These are phyloP conservation scores for Nyssa sinensis DNA, from an alignment of 148 eudicot genomes.

Conservation along the genomic window DNA sequence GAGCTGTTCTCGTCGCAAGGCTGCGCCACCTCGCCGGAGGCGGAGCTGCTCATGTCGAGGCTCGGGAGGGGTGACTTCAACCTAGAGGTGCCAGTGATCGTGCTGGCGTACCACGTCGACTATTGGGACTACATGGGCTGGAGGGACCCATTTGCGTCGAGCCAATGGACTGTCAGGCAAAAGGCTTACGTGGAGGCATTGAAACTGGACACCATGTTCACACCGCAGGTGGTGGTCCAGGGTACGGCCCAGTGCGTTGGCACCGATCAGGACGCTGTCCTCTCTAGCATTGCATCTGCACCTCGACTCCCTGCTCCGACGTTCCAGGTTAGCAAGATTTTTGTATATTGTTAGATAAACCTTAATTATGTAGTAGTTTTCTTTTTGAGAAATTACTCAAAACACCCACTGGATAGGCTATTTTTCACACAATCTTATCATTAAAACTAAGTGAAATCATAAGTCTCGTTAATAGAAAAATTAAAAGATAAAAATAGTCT, in stretches of 20 bases:
- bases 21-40: constrained; percentile 75
- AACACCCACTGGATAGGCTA: no score
- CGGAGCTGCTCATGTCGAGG: constrained; percentile 76
- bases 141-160: constrained; percentile 81
- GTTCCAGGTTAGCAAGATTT: constrained; percentile 57
- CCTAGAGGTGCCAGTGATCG: constrained; percentile 46
- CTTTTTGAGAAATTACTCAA: no score
- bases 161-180: constrained; percentile 85
- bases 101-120: constrained; percentile 81
- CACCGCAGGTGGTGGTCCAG: constrained; percentile 78
- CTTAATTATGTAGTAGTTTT: no score
- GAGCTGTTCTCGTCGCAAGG: constrained; percentile 92
- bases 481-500: no score
- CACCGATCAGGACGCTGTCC: constrained; percentile 55
- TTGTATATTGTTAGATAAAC: no score
- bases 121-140: constrained; percentile 90
- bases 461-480: no score
- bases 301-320: constrained; percentile 57
- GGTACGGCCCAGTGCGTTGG: constrained; percentile 70
- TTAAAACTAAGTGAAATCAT: no score
- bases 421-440: no score
- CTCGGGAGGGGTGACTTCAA: constrained; percentile 82
- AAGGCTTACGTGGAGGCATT: constrained; percentile 75
- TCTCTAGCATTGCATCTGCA: constrained; percentile 46
- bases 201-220: constrained; percentile 69